phyloP scores from a whole-genome alignment of 306 rosid genomes.

The Glycyrrhiza uralensis region DNA sequence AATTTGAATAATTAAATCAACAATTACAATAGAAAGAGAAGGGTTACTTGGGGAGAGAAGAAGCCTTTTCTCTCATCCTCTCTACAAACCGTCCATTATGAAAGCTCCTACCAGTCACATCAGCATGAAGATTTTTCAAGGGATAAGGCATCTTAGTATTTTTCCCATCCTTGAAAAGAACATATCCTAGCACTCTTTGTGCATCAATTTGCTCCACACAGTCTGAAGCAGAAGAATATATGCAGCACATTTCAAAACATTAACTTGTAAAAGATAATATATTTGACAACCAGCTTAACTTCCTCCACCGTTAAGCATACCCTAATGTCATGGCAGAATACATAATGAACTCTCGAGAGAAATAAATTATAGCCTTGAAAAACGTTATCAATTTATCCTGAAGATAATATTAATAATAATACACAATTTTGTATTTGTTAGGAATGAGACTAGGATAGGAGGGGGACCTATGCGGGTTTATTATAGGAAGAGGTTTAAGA shows the following conservation, averaged over 20 bases:
- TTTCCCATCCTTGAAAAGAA: constrained; percentile 61
- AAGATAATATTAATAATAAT: neutral
- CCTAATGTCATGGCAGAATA: neutral
- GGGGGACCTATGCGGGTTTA: too few species aligned
- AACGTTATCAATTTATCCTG: neutral
- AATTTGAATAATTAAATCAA: neutral
- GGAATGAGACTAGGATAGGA: too few species aligned
- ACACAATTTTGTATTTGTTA: neutral
- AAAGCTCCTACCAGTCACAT: constrained; percentile 72
- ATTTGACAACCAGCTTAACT: neutral
- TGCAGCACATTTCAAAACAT: neutral
- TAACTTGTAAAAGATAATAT: neutral
- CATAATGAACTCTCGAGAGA: neutral
- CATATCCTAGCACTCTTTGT: constrained; percentile 61
- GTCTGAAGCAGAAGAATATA: constrained; percentile 38
- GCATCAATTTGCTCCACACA: constrained; percentile 68
- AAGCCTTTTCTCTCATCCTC: constrained; percentile 64
- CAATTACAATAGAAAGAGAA: neutral
- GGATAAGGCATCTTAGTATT: constrained; percentile 50
- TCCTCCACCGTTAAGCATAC: neutral
- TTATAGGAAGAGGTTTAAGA: too few species aligned
- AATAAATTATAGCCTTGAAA: neutral
- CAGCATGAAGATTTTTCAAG: constrained; percentile 45
- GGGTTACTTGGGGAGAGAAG: constrained; percentile 49
- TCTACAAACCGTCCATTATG: constrained; percentile 72